These are phyloP conservation scores for Phylloporus sp. DNA, from an alignment of 768 basidiomycete species.

Conservation along the genomic window DNA sequence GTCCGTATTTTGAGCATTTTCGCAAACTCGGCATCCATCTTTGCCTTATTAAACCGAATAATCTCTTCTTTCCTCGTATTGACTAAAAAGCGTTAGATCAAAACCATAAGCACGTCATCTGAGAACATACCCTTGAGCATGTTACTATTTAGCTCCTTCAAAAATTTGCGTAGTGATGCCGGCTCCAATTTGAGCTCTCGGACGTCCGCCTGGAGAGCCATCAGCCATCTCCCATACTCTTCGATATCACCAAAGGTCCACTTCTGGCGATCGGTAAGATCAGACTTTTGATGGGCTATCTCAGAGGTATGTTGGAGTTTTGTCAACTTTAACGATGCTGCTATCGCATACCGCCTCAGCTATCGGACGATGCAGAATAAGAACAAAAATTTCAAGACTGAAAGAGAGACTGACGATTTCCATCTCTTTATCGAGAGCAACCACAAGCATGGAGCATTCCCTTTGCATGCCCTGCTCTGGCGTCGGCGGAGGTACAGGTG, in stretches of 20 bases:
- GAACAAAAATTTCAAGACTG: not conserved
- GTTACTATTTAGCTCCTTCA: slow-evolving; percentile 59
- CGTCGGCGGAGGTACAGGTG: slow-evolving; percentile 17
- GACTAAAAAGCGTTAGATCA: slow-evolving; percentile 40
- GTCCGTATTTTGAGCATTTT: slow-evolving; percentile 69
- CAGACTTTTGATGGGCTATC: slow-evolving; percentile 39
- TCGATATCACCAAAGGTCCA: slow-evolving; percentile 54
- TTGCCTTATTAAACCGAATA: slow-evolving; percentile 71
- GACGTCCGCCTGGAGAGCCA: slow-evolving; percentile 48
- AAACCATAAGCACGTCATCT: not conserved
- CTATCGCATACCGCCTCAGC: slow-evolving; percentile 43
- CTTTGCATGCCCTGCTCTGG: slow-evolving; percentile 64
- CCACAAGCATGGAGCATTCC: slow-evolving; percentile 53
- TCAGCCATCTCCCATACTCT: slow-evolving; percentile 42
- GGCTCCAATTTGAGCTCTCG: slow-evolving; percentile 43
- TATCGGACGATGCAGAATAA: slow-evolving; percentile 18
- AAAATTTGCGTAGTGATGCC: slow-evolving; percentile 35
- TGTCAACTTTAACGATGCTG: slow-evolving; percentile 33
- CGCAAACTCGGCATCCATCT: slow-evolving; percentile 73
- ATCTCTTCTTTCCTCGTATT: slow-evolving; percentile 83
- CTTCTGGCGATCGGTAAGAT: slow-evolving; percentile 44
- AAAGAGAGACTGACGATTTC: slow-evolving; percentile 45
- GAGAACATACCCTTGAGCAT: slow-evolving; percentile 58
- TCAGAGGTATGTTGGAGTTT: slow-evolving; percentile 36
- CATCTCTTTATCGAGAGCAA: slow-evolving; percentile 48